Base-by-base conservation (phyloP, 805 yeast species). In the Candida yuanshanica region DNA sequence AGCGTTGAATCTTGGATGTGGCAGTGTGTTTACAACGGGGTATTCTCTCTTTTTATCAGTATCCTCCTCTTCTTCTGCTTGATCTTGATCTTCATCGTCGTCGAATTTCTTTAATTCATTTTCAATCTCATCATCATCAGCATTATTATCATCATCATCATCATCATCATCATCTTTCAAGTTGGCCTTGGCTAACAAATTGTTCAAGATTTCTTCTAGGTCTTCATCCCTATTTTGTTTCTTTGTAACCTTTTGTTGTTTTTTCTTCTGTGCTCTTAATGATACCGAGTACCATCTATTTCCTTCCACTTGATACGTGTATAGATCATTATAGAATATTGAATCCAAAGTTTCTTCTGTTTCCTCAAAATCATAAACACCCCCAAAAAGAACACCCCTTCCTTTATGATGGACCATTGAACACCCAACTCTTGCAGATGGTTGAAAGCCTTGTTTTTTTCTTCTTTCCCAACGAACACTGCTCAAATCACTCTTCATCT, bases 341-440 rank as follows among this genome's bases (percentile, higher is more conserved):
- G 96, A 87, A 35, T 84, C 91, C 46, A 91, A 65, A 40, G 84
- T 77, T 63, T 93, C 98, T 60, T 91, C 98, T 12, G 96, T 91
- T 63, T 91, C 99, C 52, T 90, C 96, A 46, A 75, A 85, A 62
- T 91, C 98, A 55, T 77, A 90, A 12, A 93, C 99, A 53, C 98
- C 98, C 29, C 98, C 98, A 66, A 91, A 93, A 56, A 90, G 55
- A 9, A 91, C 74, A 43, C 97, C 97, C 66, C 97, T 79, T 44
- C 95, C 95, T 53, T 86, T 84, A 63, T 91, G 98, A 49, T 72
- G 72, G 9, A 81, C 89, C 81, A 91, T 77, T 4, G 95, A 81
- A 56, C 95, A 84, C 0, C 99, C 98, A n/a, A 87, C 96, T 53
- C 98, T 75, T 12, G 97, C 85, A 2, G 91, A 77, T 4, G 97